phyloP scores from a whole-genome alignment of 2,329 filamentous ascomycete species.

The Atkinsonella texensis region DNA sequence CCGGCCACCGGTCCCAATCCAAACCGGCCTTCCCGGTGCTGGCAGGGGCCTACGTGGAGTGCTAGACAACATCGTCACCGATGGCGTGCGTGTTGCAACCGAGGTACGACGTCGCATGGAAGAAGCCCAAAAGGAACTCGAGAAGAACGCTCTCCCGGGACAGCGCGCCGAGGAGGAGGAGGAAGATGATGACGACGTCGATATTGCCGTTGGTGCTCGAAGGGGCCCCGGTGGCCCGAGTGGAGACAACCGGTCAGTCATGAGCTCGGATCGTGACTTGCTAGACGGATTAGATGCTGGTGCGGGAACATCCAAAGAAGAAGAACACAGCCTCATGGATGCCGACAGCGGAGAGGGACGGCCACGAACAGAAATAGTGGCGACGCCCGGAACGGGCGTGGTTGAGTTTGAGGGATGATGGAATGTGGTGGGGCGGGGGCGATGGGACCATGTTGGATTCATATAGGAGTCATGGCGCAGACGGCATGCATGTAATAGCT shows the following conservation, averaged over 20 bases:
- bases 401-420: conserved; percentile 31
- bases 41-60: conserved; percentile 78
- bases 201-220: conserved; percentile 30
- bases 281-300: conserved; percentile 64
- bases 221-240: conserved; percentile 23
- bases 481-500: background rate
- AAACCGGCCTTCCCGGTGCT: conserved; percentile 30
- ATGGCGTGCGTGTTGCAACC: conserved; percentile 90
- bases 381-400: conserved; percentile 22
- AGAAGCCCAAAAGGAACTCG: conserved; percentile 83
- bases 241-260: conserved; percentile 49
- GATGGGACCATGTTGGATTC: background rate
- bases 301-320: conserved; percentile 35
- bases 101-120: conserved; percentile 91
- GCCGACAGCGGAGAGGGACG: conserved; percentile 16
- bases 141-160: conserved; percentile 61
- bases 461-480: background rate
- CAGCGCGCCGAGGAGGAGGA: conserved; percentile 58
- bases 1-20: conserved; percentile 25
- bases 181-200: conserved; percentile 49
- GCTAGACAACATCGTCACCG: conserved; percentile 92
- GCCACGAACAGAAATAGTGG: conserved; percentile 15
- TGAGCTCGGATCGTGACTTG: conserved; percentile 56
- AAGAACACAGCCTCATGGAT: conserved; percentile 24
- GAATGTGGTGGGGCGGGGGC: background rate